These are phyloP conservation scores for Hysterium pulicare DNA, from an alignment of 2,329 filamentous ascomycete species.

Conservation along the genomic window DNA sequence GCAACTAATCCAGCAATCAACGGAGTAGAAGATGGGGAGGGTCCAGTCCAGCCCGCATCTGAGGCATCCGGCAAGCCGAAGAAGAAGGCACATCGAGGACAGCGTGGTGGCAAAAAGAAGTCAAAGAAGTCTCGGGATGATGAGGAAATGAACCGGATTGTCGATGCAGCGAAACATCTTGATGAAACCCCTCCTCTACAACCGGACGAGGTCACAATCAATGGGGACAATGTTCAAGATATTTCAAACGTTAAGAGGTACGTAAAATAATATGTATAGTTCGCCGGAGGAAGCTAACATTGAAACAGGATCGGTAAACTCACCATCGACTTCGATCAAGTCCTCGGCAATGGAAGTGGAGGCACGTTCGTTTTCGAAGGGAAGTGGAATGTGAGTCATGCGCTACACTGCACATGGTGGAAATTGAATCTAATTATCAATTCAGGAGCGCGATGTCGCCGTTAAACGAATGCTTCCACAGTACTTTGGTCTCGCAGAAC, in stretches of 20 bases:
- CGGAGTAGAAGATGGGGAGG: constrained; percentile 17
- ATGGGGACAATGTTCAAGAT: constrained; percentile 45
- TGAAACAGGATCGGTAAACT: constrained; percentile 53
- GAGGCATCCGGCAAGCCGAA: constrained; percentile 39
- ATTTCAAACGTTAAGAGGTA: constrained; percentile 48
- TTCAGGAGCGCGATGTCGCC: constrained; percentile 74
- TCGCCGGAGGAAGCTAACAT: neutral
- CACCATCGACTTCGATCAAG: constrained; percentile 57
- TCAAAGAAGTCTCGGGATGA: constrained; percentile 38
- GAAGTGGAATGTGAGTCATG: constrained; percentile 67
- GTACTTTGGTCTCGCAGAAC: constrained; percentile 91
- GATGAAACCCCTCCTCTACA: constrained; percentile 31
- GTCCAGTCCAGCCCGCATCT: constrained; percentile 17
- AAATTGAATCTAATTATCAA: constrained; percentile 7
- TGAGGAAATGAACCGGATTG: constrained; percentile 35
- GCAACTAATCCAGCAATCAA: no score
- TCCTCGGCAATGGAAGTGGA: constrained; percentile 78
- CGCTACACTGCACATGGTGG: neutral
- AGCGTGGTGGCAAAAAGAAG: constrained; percentile 47
- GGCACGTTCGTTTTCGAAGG: constrained; percentile 95
- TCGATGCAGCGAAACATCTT: constrained; percentile 40
- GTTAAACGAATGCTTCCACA: constrained; percentile 96
- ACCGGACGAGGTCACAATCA: constrained; percentile 38
- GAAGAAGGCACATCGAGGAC: constrained; percentile 50
- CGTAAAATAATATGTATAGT: neutral